Conservation (phyloP, 345 rosid species). For the Sisymbrium altissimum region DNA sequence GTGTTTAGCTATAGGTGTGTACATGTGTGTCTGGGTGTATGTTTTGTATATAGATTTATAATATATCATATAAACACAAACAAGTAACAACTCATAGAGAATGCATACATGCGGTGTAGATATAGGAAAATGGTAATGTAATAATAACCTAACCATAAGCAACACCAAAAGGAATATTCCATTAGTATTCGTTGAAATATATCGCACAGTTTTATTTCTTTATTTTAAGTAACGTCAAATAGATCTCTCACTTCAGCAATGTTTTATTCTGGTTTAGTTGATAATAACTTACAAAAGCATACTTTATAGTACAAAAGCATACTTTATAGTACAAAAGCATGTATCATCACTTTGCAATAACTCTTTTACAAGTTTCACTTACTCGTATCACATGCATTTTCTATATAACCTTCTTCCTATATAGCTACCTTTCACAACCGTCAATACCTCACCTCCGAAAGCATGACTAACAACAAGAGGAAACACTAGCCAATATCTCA, state of each 20-base stretch:
- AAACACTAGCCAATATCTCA: slow-evolving; percentile 7
- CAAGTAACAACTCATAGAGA: not conserved
- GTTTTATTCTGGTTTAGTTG: not conserved
- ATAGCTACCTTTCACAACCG: slow-evolving; percentile 25
- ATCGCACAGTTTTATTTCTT: not conserved
- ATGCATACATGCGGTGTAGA: not conserved
- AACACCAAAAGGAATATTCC: slow-evolving; percentile 28
- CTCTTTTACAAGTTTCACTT: slow-evolving; percentile 16
- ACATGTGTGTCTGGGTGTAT: no score
- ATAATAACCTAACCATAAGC: not conserved
- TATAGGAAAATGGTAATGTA: not conserved
- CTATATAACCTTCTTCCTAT: not conserved
- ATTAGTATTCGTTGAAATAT: slow-evolving; percentile 5
- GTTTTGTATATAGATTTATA: not conserved
- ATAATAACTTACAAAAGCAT: slow-evolving; percentile 21
- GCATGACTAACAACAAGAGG: slow-evolving; percentile 12
- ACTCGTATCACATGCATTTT: slow-evolving; percentile 21
- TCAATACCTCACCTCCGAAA: slow-evolving; percentile 9
- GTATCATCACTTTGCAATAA: slow-evolving; percentile 25
- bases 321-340: slow-evolving; percentile 20
- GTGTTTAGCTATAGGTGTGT: not conserved
- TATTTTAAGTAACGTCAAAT: not conserved
- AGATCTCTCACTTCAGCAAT: not conserved
- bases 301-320: slow-evolving; percentile 22
- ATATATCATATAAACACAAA: slow-evolving; percentile 4